Evolutionary conservation across 2,329 filamentous ascomycete genomes (phyloP), one percentile per base, ranked within the genome.

Genomic region (Claviceps africana): DNA sequence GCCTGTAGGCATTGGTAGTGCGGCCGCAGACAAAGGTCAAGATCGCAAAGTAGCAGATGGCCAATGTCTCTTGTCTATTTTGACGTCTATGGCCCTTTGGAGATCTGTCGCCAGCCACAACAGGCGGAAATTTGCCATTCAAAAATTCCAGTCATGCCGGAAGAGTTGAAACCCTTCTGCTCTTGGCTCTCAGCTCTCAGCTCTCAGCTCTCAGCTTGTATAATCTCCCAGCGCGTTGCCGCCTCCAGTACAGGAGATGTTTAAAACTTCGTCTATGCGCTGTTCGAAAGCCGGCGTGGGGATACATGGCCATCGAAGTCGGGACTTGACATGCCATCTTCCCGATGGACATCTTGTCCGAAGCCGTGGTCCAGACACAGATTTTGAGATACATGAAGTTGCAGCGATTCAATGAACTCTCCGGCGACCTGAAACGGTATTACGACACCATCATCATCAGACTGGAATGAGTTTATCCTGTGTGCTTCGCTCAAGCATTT

Each of bases 401-500:
- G 72, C 47, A 84, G 67, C 2, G 68, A 68, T 11, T 71, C 65
- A 59, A 83, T 68, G 54, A 79, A 78, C 2, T 71, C 70, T 52
- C 70, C 74, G 0, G 81, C 80, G 10, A 63, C 60, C 0, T 58
- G 62, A 54, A 81, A 83, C 31, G 70, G 69, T 51, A 71, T 65
- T 46, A 82, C 31, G 15, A 28, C 72, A 28, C 76, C 78, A 15
- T 75, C 69, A 49, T 73, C 71, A 48, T 72, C 66, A 2, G 72
- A 69, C 21, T 81, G 64, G 13, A 70, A 66, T 7, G 71, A 69
- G 61, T 82, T 83, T 60, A 74, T 76, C 48, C 65, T 70, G 30
- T 72, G 68, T 3, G 87, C 87, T 57, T 85, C 81, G 48, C 86
- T 81, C 1, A 97, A 75, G 57, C 86, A 88, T 53, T 79, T 77